Conservation (phyloP, 345 rosid genomes). For the Geranium brycei region DNA sequence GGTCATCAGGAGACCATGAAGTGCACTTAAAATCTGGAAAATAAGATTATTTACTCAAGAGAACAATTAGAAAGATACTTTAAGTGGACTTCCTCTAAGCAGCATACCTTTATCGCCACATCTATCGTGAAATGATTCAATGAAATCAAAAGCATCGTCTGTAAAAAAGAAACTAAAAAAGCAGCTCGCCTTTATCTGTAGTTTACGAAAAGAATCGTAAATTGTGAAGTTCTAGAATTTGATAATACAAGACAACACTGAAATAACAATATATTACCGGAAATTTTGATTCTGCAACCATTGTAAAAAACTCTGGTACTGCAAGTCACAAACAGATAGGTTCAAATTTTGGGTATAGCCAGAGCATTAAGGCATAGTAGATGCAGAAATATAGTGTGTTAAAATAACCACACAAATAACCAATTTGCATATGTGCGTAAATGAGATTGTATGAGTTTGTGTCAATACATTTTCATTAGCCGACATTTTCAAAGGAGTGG, state of each 20-base stretch:
- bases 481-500: no score
- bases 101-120: constrained; percentile 89
- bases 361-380: no score
- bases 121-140: constrained; percentile 61
- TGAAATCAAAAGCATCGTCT: constrained; percentile 46
- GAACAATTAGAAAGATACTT: constrained; percentile 3
- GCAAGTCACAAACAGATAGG: constrained; percentile 30
- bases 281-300: constrained; percentile 69
- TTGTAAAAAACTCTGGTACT: constrained; percentile 54
- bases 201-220: constrained; percentile 6
- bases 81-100: neutral
- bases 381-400: no score
- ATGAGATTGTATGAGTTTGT: no score
- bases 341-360: constrained; percentile 9
- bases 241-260: neutral
- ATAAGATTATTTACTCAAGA: constrained; percentile 6
- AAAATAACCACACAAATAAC: neutral
- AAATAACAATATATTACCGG: constrained; percentile 38
- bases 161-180: constrained; percentile 66
- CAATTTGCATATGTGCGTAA: no score
- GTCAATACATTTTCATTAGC: no score
- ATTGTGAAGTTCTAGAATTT: neutral
- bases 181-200: constrained; percentile 78
- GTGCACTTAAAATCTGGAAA: constrained; percentile 73
- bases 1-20: constrained; percentile 58